A percentile compares a stretch with the other conserved stretches of the same genome.
Conservation (phyloP, 1,139 yeast species). For the Barnettozyma hawaiiensis region DNA sequence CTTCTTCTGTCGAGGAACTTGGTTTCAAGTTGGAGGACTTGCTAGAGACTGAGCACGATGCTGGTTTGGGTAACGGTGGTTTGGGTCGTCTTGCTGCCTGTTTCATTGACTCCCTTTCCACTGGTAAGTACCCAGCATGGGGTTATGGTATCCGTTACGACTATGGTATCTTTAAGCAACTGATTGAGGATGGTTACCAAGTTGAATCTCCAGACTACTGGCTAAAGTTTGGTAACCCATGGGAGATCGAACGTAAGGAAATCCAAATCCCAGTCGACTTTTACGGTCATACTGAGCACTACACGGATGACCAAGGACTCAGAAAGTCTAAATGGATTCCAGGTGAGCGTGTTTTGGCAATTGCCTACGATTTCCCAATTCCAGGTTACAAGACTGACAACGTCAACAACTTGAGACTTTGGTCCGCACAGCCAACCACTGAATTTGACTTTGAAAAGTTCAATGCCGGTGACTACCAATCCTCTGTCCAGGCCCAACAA, state of each 20-base stretch:
- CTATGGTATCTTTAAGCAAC: slow-evolving; percentile 90
- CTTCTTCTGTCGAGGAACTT: slow-evolving; percentile 57
- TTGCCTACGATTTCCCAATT: slow-evolving; percentile 90
- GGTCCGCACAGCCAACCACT: slow-evolving; percentile 87
- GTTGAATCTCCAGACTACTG: slow-evolving; percentile 94
- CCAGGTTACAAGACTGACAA: slow-evolving; percentile 85
- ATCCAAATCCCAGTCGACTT: slow-evolving; percentile 91
- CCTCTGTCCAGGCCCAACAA: slow-evolving; percentile 80
- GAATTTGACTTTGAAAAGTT: slow-evolving; percentile 92
- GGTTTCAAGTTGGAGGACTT: slow-evolving; percentile 89
- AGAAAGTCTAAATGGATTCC: slow-evolving; percentile 71
- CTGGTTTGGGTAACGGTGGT: slow-evolving; percentile 95
- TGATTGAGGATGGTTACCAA: slow-evolving; percentile 87
- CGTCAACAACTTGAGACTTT: slow-evolving; percentile 83
- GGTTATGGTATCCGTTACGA: slow-evolving; percentile 93
- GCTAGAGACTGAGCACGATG: slow-evolving; percentile 83
- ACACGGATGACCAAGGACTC: slow-evolving; percentile 45
- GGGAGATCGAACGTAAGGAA: slow-evolving; percentile 87
- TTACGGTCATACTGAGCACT: slow-evolving; percentile 73
- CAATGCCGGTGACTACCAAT: slow-evolving; percentile 86
- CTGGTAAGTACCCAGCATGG: slow-evolving; percentile 91
- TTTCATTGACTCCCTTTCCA: slow-evolving; percentile 82
- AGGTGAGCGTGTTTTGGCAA: slow-evolving; percentile 83
- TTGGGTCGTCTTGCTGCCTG: slow-evolving; percentile 94
- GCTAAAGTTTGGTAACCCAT: slow-evolving; percentile 82